Percentiles rank a stretch among this genome's conserved stretches.
phyloP scores from a whole-genome alignment of 2,329 filamentous ascomycete genomes.

The Blumeriella jaapii region DNA sequence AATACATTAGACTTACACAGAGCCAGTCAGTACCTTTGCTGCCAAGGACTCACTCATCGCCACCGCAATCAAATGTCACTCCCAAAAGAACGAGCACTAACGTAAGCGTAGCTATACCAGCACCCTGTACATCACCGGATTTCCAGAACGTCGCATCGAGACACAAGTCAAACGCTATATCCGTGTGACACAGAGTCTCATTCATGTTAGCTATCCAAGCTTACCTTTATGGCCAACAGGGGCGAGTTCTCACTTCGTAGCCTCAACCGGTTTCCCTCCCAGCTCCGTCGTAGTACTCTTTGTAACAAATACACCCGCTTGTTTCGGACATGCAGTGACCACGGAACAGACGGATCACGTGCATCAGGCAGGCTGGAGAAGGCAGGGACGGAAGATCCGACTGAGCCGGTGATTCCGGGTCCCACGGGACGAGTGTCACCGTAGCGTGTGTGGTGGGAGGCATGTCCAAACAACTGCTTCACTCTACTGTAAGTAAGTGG shows the following conservation, averaged over 20 bases:
- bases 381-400: conserved; percentile 4
- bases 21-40: conserved; percentile 16
- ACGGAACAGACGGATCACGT: no score
- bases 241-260: conserved; percentile 11
- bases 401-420: conserved; percentile 30
- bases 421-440: conserved; percentile 33
- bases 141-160: conserved; percentile 19
- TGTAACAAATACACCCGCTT: conserved; percentile 8
- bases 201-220: background rate
- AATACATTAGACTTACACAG: conserved; percentile 8
- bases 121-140: conserved; percentile 12
- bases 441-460: background rate
- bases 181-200: background rate
- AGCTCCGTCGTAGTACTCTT: conserved; percentile 15
- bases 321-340: conserved; percentile 13
- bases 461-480: no score
- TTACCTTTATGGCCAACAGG: conserved; percentile 23
- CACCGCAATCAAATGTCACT: conserved; percentile 3
- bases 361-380: background rate
- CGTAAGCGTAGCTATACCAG: conserved; percentile 5
- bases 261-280: conserved; percentile 4
- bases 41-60: conserved; percentile 13
- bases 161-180: conserved; percentile 10
- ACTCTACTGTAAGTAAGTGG: no score
- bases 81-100: background rate